Evolutionary conservation across 495 filamentous ascomycete genomes (phyloP).

Genomic region (Penicillium longicatenatum): DNA sequence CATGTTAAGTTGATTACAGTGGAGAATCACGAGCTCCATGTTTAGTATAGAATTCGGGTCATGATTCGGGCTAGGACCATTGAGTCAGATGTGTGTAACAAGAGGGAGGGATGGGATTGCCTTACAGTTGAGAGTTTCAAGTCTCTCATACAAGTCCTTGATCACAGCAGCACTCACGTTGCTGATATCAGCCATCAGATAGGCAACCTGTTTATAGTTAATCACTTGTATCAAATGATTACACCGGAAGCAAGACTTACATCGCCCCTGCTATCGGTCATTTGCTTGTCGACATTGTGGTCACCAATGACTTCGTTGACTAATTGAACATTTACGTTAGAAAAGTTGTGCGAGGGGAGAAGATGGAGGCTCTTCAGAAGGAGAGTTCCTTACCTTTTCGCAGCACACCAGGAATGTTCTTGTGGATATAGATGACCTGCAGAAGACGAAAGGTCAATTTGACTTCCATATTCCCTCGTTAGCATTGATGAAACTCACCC

Average conservation of each 20-base stretch:
- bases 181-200: conserved; percentile 97
- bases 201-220: conserved; percentile 65
- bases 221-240: not conserved
- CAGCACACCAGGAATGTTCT: conserved; percentile 92
- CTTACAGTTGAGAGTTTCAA: conserved; percentile 83
- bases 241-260: conserved; percentile 41
- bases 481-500: conserved; percentile 49
- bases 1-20: conserved; percentile 31
- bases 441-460: conserved; percentile 13
- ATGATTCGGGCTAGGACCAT: conserved; percentile 68
- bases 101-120: conserved; percentile 11
- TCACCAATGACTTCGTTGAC: conserved; percentile 92
- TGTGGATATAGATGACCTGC: conserved; percentile 87
- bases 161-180: conserved; percentile 77
- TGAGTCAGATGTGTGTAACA: conserved; percentile 11
- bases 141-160: conserved; percentile 76
- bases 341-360: not conserved
- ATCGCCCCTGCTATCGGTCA: conserved; percentile 91
- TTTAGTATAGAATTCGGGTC: conserved; percentile 84
- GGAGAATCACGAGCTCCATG: conserved; percentile 4
- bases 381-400: conserved; percentile 60
- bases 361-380: not conserved
- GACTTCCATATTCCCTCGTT: not conserved
- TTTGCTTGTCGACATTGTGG: conserved; percentile 99
- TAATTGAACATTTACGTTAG: conserved; percentile 23